These are phyloP conservation scores for Combretum micranthum DNA, from an alignment of 345 rosid genomes.

Conservation along the genomic window DNA sequence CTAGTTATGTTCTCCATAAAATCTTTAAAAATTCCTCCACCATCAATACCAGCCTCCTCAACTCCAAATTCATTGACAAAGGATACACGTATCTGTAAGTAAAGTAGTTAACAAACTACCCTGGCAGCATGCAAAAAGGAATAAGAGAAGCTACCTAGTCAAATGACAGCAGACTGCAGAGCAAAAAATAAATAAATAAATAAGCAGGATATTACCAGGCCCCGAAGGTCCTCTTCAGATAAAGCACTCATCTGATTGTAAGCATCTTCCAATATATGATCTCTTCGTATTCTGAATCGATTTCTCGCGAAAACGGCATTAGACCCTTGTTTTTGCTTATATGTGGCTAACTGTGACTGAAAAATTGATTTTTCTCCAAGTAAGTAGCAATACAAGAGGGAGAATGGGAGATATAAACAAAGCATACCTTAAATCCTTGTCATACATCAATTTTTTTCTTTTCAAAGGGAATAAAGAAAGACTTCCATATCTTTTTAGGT, in stretches of 20 bases:
- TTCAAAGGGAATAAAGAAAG: no score
- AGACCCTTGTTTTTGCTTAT: conserved; percentile 65
- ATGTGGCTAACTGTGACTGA: conserved; percentile 71
- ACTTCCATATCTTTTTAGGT: no score
- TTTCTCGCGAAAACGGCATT: conserved; percentile 73
- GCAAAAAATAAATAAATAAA: conserved; percentile 1
- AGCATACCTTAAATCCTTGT: background rate
- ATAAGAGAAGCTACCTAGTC: background rate
- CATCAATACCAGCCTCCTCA: conserved; percentile 99
- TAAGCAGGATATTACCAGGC: conserved; percentile 45
- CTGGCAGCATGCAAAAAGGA: background rate
- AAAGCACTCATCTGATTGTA: conserved; percentile 90
- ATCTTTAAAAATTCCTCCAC: conserved; percentile 99
- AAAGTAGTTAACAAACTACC: conserved; percentile 17
- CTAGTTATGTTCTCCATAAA: conserved; percentile 97
- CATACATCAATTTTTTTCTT: no score
- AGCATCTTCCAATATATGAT: conserved; percentile 96
- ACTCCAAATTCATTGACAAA: conserved; percentile 97
- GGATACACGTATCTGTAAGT: conserved; percentile 81
- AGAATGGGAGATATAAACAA: conserved; percentile 7
- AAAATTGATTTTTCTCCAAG: conserved; percentile 11
- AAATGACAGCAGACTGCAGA: background rate
- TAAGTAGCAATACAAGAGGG: background rate
- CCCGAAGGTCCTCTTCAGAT: conserved; percentile 94
- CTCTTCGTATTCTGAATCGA: conserved; percentile 88